Conservation (phyloP, 495 filamentous ascomycete species). For the Neurospora africana region DNA sequence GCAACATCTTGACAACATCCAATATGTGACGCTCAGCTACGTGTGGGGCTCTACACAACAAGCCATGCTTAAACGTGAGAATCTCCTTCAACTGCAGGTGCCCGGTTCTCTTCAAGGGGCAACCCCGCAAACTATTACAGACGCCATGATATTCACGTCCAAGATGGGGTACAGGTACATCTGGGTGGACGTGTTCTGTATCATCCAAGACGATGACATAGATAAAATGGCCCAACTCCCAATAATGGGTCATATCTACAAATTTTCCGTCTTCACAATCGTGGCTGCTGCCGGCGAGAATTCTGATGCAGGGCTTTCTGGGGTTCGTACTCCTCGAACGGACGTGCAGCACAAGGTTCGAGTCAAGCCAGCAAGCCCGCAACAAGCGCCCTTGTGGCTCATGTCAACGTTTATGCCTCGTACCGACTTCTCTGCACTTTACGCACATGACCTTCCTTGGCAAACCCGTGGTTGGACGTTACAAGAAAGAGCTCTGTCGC, state of each 20-base stretch:
- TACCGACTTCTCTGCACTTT: not conserved
- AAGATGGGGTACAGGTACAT: slow-evolving; percentile 14
- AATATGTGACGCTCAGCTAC: slow-evolving; percentile 15
- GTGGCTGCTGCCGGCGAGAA: slow-evolving; percentile 14
- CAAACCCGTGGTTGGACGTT: slow-evolving; percentile 15
- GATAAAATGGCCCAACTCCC: slow-evolving; percentile 20
- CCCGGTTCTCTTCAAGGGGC: not conserved
- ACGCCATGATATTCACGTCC: slow-evolving; percentile 16
- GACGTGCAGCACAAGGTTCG: not conserved
- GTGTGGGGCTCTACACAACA: slow-evolving; percentile 13
- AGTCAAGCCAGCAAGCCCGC: not conserved
- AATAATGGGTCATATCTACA: slow-evolving; percentile 27
- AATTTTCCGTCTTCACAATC: slow-evolving; percentile 21
- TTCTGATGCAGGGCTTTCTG: not conserved
- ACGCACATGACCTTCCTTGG: slow-evolving; percentile 5
- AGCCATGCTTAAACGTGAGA: slow-evolving; percentile 1
- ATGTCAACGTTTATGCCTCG: not conserved
- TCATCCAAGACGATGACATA: slow-evolving; percentile 19
- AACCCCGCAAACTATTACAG: slow-evolving; percentile 15
- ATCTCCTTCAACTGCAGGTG: not conserved
- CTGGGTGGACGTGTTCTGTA: slow-evolving; percentile 30
- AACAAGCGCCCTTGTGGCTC: not conserved
- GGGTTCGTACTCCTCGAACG: not conserved
- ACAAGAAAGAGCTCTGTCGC: slow-evolving; percentile 14
- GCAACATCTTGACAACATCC: not conserved